phyloP scores from a whole-genome alignment of 2,329 filamentous ascomycete species.

The Colletotrichum lindemuthianum region DNA sequence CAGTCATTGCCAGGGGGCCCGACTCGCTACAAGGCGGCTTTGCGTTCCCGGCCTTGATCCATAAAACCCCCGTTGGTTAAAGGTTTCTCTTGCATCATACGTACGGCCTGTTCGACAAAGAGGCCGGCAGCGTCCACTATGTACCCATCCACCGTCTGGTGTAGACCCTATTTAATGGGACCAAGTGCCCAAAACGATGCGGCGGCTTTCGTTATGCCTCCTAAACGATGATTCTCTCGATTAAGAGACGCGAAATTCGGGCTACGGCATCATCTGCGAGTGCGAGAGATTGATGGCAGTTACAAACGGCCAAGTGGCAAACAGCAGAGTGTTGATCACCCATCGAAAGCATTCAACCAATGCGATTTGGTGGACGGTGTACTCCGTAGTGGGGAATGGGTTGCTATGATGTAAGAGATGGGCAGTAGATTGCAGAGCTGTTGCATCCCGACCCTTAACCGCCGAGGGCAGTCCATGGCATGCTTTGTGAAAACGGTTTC shows the following conservation, averaged over 20 bases:
- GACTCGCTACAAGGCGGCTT: background rate
- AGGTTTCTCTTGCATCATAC: constrained; percentile 22
- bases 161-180: background rate
- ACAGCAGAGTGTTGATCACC: constrained; percentile 23
- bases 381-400: background rate
- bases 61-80: background rate
- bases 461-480: background rate
- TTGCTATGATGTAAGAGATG: constrained; percentile 22
- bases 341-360: background rate
- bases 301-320: constrained; percentile 25
- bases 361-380: background rate
- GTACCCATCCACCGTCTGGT: background rate
- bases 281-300: background rate
- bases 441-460: background rate
- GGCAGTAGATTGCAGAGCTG: background rate
- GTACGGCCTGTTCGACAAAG: background rate
- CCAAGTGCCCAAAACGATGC: too few relatives aligned
- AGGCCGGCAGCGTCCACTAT: constrained; percentile 4
- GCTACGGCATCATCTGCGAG: constrained; percentile 15
- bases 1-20: background rate
- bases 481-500: too few relatives aligned
- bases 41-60: background rate
- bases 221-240: too few relatives aligned
- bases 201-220: too few relatives aligned
- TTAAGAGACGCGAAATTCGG: background rate